Conservation (phyloP, 805 yeast species). For the Kodamaea kaohsiungensis region DNA sequence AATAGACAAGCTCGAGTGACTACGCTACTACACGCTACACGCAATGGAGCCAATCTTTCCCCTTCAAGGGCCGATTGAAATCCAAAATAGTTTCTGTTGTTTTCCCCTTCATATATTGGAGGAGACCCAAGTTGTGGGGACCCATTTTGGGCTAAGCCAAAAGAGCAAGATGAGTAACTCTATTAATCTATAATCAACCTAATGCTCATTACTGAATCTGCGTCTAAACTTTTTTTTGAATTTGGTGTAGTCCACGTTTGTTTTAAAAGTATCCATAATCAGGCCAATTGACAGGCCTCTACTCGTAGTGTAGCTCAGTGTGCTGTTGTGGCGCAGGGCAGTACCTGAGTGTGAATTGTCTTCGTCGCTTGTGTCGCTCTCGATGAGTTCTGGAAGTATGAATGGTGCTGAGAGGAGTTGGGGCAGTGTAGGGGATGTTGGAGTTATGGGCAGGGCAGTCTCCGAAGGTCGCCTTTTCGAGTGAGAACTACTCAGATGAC, state of each 20-base stretch:
- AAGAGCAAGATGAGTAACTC: not conserved
- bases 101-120: no score
- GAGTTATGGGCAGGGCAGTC: constrained; percentile 1
- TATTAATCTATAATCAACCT: constrained; percentile 7
- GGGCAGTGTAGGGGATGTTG: constrained; percentile 1
- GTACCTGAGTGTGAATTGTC: not conserved
- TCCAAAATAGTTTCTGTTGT: no score
- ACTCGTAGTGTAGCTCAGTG: constrained; percentile 9
- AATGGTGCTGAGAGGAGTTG: not conserved
- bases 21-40: not conserved
- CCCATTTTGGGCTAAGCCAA: not conserved
- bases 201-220: constrained; percentile 26
- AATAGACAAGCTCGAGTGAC: not conserved
- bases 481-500: not conserved
- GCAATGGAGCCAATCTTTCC: no score
- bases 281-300: constrained; percentile 37
- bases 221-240: constrained; percentile 34
- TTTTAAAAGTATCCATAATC: constrained; percentile 29
- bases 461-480: not conserved
- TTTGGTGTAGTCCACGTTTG: constrained; percentile 24
- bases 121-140: no score
- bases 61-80: no score
- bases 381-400: constrained; percentile 6
- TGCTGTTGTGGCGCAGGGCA: constrained; percentile 11
- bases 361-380: constrained; percentile 8